Evolutionary conservation across 1,139 yeast genomes (phyloP).

Genomic region (Suhomyces kunorum): DNA sequence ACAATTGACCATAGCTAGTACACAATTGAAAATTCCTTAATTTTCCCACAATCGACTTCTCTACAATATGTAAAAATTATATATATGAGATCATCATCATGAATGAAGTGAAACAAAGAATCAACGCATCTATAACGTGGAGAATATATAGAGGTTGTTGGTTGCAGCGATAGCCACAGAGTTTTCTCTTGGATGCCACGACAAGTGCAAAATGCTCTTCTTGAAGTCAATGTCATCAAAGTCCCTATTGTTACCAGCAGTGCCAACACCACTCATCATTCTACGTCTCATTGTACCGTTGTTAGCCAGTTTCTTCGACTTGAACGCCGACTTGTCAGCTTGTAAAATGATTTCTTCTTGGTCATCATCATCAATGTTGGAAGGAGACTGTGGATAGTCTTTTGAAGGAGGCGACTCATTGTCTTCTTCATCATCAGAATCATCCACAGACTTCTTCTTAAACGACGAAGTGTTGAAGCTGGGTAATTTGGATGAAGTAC

Average conservation of each 20-base stretch:
- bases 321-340: conserved; percentile 98
- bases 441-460: conserved; percentile 27
- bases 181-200: conserved; percentile 98
- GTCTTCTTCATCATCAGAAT: conserved; percentile 44
- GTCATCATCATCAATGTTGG: conserved; percentile 54
- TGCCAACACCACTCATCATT: conserved; percentile 48
- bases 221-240: conserved; percentile 90
- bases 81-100: conserved; percentile 7
- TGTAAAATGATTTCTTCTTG: conserved; percentile 79
- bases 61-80: neutral
- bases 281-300: conserved; percentile 40
- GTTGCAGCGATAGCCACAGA: conserved; percentile 98
- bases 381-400: conserved; percentile 39
- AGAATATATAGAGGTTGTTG: conserved; percentile 82
- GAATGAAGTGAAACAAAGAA: conserved; percentile 7
- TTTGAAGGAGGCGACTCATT: conserved; percentile 31
- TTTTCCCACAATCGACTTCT: too few relatives aligned
- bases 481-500: conserved; percentile 14
- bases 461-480: conserved; percentile 22
- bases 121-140: conserved; percentile 49
- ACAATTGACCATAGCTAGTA: too few relatives aligned
- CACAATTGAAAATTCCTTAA: too few relatives aligned
- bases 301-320: conserved; percentile 60
- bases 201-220: conserved; percentile 89
- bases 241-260: conserved; percentile 45